These are phyloP conservation scores for Lactarius pseudohatsudake DNA, from an alignment of 768 basidiomycete genomes.

Conservation along the genomic window DNA sequence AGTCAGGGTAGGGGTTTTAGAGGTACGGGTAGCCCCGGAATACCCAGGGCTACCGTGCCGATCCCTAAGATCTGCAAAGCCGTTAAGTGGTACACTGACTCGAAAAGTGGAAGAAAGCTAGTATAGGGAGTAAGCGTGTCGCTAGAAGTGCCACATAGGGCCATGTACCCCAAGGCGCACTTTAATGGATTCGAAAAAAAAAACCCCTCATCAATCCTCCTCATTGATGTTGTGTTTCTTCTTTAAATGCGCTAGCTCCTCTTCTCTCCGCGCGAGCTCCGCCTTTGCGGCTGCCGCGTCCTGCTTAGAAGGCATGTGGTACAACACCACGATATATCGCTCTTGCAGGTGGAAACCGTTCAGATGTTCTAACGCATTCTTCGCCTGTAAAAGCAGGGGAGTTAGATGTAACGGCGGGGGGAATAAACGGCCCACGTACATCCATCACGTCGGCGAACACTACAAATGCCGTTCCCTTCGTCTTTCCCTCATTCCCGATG, in stretches of 20 bases:
- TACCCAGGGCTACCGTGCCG: no score
- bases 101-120: no score
- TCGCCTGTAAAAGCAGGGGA: constrained; percentile 56
- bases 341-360: constrained; percentile 99
- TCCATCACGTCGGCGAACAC: constrained; percentile 97
- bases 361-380: constrained; percentile 93
- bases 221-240: constrained; percentile 76
- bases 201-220: constrained; percentile 50
- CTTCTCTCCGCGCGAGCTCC: constrained; percentile 87
- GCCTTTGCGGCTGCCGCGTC: constrained; percentile 92
- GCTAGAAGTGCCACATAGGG: no score
- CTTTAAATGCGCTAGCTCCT: constrained; percentile 86
- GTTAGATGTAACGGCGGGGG: constrained; percentile 20
- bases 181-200: no score
- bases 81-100: no score
- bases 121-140: no score
- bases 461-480: constrained; percentile 95
- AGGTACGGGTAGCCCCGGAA: no score
- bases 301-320: constrained; percentile 96
- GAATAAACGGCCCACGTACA: constrained; percentile 45
- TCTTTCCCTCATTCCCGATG: constrained; percentile 88
- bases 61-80: no score
- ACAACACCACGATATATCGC: constrained; percentile 96
- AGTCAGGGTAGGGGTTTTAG: no score
- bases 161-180: no score